A percentile compares a stretch with the other conserved stretches of the same genome.
Evolutionary conservation across 2,329 filamentous ascomycete species (phyloP).

Genomic region (Colletotrichum ledebouriae): DNA sequence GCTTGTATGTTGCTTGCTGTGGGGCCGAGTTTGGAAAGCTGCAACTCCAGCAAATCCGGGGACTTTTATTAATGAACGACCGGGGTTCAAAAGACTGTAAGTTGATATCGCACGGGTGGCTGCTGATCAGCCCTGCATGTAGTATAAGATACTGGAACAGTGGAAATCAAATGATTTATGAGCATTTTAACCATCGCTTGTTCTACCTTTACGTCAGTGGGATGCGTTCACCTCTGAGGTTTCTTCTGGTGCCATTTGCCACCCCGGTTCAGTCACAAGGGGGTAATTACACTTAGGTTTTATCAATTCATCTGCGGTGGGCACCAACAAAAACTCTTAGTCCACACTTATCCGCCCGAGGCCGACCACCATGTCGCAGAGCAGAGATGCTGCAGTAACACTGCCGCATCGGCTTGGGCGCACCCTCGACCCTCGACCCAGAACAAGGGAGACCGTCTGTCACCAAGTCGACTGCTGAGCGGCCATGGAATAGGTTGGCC

Average conservation of each 20-base stretch:
- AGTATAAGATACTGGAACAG: conserved; percentile 21
- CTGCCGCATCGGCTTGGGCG: background rate
- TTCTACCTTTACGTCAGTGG: background rate
- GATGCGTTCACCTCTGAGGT: background rate
- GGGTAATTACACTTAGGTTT: background rate
- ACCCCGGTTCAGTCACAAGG: too few species aligned
- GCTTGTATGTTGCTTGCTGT: background rate
- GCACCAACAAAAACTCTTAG: background rate
- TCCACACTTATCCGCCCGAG: conserved; percentile 12
- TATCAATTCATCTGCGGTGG: conserved; percentile 27
- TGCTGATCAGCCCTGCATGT: conserved; percentile 18
- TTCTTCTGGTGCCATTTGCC: background rate
- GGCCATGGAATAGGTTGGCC: conserved; percentile 11
- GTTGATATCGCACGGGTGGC: conserved; percentile 21
- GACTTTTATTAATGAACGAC: conserved; percentile 5
- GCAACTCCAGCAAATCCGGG: conserved; percentile 23
- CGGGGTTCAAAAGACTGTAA: conserved; percentile 19
- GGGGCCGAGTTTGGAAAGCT: background rate
- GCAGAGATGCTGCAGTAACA: conserved; percentile 17
- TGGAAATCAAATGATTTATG: background rate
- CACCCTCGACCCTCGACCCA: too few species aligned
- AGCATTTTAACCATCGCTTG: background rate
- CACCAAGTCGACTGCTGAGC: conserved; percentile 9
- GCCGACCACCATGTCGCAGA: conserved; percentile 3
- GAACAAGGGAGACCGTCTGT: background rate